These are phyloP conservation scores for Persicaria tinctoria DNA, from an alignment of 148 eudicot genomes.

Conservation along the genomic window DNA sequence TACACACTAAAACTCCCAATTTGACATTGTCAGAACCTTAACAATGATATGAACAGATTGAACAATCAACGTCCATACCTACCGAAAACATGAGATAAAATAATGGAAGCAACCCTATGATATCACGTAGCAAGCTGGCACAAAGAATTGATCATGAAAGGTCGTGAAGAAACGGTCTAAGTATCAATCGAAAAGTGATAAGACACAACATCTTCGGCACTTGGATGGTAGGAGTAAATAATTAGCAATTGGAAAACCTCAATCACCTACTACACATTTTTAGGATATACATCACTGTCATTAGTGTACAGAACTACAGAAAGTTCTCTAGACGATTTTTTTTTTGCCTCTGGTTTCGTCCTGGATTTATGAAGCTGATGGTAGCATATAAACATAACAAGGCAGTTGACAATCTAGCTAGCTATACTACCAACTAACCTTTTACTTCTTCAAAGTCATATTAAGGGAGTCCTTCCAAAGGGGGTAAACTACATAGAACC, in stretches of 20 bases:
- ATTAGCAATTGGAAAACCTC: not conserved
- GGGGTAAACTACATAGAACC: no score
- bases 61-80: not conserved
- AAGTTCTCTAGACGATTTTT: not conserved
- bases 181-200: not conserved
- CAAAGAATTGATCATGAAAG: not conserved
- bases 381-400: not conserved
- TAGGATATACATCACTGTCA: not conserved
- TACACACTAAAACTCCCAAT: not conserved
- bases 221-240: not conserved
- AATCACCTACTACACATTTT: not conserved
- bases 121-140: not conserved
- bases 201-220: not conserved
- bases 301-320: not conserved
- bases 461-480: not conserved
- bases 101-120: not conserved
- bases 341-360: not conserved
- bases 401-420: constrained; percentile 2
- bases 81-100: not conserved
- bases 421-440: not conserved
- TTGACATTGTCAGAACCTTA: not conserved
- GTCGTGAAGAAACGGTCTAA: not conserved
- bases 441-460: not conserved
- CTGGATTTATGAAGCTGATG: not conserved
- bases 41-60: not conserved